Conservation (phyloP, 805 yeast genomes). For the Torulaspora delbrueckii region DNA sequence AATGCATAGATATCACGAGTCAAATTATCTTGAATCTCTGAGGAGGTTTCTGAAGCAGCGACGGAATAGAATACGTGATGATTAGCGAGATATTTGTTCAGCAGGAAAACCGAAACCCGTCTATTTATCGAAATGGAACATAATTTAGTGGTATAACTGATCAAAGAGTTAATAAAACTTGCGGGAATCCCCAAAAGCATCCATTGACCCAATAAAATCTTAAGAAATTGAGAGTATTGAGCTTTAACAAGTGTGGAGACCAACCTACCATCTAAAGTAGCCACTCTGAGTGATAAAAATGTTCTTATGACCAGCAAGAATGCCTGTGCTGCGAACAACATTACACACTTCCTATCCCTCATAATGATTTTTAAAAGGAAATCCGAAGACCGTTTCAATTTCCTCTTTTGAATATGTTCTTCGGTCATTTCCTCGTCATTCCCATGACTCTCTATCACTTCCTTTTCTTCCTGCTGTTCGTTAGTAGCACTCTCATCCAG, state of each 20-base stretch:
- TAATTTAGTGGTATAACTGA: constrained; percentile 55
- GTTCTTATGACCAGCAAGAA: constrained; percentile 62
- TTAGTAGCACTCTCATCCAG: constrained; percentile 9
- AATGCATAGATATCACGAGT: constrained; percentile 76
- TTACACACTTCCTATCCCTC: constrained; percentile 28
- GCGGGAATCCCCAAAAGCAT: constrained; percentile 84
- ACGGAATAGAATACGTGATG: constrained; percentile 31
- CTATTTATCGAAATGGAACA: constrained; percentile 56
- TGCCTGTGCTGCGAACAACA: constrained; percentile 47
- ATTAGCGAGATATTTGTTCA: constrained; percentile 69
- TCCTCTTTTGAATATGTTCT: constrained; percentile 1
- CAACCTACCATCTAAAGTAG: constrained; percentile 77
- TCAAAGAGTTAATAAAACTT: constrained; percentile 66
- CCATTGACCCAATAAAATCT: constrained; percentile 63
- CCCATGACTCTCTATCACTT: neutral
- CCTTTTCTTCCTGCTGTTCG: constrained; percentile 5
- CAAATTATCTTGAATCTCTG: constrained; percentile 36
- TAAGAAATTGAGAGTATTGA: constrained; percentile 57
- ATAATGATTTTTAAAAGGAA: constrained; percentile 27
- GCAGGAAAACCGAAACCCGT: constrained; percentile 57
- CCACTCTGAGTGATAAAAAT: constrained; percentile 70
- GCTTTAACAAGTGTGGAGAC: constrained; percentile 78
- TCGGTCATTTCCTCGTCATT: constrained; percentile 1
- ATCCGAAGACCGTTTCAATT: constrained; percentile 12
- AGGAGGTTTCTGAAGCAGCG: constrained; percentile 13